Base-by-base conservation (phyloP, 768 basidiomycete genomes). In the Rhodosporidiobolus sp. region DNA sequence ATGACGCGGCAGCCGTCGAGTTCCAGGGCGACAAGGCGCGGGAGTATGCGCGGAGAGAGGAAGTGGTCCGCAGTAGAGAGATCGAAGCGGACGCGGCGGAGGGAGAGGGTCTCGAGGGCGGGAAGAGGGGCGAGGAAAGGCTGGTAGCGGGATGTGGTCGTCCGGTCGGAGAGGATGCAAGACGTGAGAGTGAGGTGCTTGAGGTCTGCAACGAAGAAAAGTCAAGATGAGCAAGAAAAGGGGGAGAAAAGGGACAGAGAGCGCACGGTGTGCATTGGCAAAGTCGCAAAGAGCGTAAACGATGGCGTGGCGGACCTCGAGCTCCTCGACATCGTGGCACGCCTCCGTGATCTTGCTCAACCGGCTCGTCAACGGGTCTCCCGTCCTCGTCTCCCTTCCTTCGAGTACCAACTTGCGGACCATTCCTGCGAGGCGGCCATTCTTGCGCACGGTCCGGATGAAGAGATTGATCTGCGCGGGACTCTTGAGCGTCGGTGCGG, bases 1-100 rank as follows among this genome's bases (percentile, higher is more conserved):
- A 70, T 49, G 63, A 71, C 60, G 10, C 64, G 30, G 35, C 70
- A 71, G 2, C 63, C 48, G 28, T 66, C 60, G 45, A 71, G 59
- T 46, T 65, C 64, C 46, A 71, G 53, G 16, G 65, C 65, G 4
- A 19, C 20, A 48, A 71, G 11, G 0, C 16, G 38, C 0, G 70
- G 70, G 9, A 71, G 54, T 0, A 52, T 63, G 43, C 53, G 52
- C 11, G 32, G 48, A 14, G 4, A 57, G 17, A 71, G 60, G 60
- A 71, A 71, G 34, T 63, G 70, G 12, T 38, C 59, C 3, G 70
- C 70, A 2, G 64, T 71, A 17, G 60, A 50, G n/a, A 54, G 9
- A 35, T 71, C 70, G 48, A 71, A 49, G 28, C 56, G 46, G 60
- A 55, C 4, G 3, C 35, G 26, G 32, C 45, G 48, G 12, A 71